Conservation (phyloP, 2,329 filamentous ascomycete species). For the Calonectria pseudoturangicola region DNA sequence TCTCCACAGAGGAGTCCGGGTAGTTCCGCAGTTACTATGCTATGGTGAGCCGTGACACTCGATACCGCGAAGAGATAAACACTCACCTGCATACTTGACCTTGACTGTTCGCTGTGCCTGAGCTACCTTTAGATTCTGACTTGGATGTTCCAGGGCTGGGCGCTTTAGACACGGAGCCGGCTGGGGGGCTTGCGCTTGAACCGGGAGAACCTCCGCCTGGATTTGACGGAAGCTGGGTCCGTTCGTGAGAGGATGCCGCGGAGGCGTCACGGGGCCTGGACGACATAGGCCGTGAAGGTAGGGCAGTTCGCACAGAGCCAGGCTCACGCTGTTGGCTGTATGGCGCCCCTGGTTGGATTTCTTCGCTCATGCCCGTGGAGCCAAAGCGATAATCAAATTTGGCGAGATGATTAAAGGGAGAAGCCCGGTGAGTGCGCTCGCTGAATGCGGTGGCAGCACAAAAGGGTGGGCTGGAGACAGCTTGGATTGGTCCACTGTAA, state of each 20-base stretch:
- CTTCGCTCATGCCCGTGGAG: conserved; percentile 58
- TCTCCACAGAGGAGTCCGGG: conserved; percentile 94
- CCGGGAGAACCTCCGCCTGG: conserved; percentile 54
- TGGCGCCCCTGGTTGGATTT: conserved; percentile 51
- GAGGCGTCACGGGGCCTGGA: conserved; percentile 55
- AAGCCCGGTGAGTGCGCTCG: conserved; percentile 27
- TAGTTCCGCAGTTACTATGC: conserved; percentile 93
- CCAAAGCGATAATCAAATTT: conserved; percentile 36
- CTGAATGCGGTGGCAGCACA: conserved; percentile 19
- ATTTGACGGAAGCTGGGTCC: conserved; percentile 50
- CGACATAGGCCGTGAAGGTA: conserved; percentile 62
- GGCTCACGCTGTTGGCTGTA: conserved; percentile 57
- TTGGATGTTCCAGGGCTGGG: conserved; percentile 56
- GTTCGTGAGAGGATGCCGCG: conserved; percentile 43
- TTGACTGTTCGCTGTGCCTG: conserved; percentile 57
- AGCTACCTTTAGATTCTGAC: conserved; percentile 48
- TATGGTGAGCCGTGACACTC: conserved; percentile 24
- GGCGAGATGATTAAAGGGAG: conserved; percentile 28
- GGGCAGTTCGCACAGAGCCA: conserved; percentile 59
- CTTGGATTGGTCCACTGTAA: conserved; percentile 45
- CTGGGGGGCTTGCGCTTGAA: conserved; percentile 52
- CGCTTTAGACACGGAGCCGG: conserved; percentile 52
- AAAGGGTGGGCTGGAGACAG: conserved; percentile 38
- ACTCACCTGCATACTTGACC: conserved; percentile 83
- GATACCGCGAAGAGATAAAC: conserved; percentile 5